Evolutionary conservation across 2,329 filamentous ascomycete genomes (phyloP).

Genomic region (Cladosporium sp.): DNA sequence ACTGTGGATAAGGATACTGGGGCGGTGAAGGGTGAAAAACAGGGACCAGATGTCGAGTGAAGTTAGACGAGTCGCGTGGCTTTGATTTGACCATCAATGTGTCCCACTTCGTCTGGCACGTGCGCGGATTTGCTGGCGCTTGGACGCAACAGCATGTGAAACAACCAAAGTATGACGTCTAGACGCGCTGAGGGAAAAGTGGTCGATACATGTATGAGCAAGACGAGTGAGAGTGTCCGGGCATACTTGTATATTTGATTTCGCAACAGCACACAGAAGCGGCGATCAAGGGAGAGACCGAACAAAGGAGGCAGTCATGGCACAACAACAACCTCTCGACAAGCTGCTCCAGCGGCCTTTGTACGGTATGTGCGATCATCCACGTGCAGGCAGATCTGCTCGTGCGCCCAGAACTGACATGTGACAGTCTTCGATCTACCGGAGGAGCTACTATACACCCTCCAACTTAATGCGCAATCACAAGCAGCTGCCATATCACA

Average conservation of each 20-base stretch:
- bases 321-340: constrained; percentile 24
- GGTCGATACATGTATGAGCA: constrained; percentile 2
- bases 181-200: constrained; percentile 9
- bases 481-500: constrained; percentile 41
- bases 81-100: constrained; percentile 17
- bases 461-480: constrained; percentile 60
- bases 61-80: constrained; percentile 17
- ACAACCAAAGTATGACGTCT: constrained; percentile 7
- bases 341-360: constrained; percentile 51
- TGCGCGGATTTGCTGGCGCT: neutral
- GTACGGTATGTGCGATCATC: constrained; percentile 45
- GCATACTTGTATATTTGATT: neutral
- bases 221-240: neutral
- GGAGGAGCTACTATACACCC: constrained; percentile 67
- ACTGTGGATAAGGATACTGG: neutral
- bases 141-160: constrained; percentile 8
- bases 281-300: neutral
- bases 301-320: constrained; percentile 7
- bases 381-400: neutral
- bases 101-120: constrained; percentile 15
- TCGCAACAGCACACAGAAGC: neutral
- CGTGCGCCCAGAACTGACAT: constrained; percentile 14
- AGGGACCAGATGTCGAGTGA: neutral
- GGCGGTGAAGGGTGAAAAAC: neutral
- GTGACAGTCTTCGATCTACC: constrained; percentile 78